Base-by-base conservation (phyloP, 2,329 filamentous ascomycete genomes). In the Penicillium nordicum region DNA sequence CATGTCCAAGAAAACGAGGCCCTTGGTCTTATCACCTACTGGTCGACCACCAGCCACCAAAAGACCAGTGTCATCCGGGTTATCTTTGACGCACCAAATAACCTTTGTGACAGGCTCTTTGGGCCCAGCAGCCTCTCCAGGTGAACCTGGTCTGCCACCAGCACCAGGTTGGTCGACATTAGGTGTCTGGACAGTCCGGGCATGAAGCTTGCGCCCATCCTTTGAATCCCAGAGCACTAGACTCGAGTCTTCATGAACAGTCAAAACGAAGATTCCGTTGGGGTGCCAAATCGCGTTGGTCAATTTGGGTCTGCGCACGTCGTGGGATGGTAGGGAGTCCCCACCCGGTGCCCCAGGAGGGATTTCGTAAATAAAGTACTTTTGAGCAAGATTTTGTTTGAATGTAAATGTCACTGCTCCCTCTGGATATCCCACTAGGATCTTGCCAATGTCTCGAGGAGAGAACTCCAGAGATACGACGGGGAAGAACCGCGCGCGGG, bases 181-280 rank as follows among this genome's bases (percentile, higher is more conserved):
- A 4, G 83, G 84, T 55, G 90, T 85, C 53, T 87, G 84, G 32
- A 97, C 74, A 0, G 90, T 96, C 65, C 94, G 82, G 4, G 93
- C 92, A 79, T 91, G 86, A 7, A 99, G 77, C 37, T 96, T 78
- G 55, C 89, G 86, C 8, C 90, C 91, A 69, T 97, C 93, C 67
- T 92, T 95, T 0, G 88, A 80, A 72, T 99, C 94, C 92, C 93
- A 99, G 64, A 97, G 88, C 0, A 96, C 93, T 45, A 99, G 78
- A 65, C 90, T 96, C 34, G 89, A 88, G 70, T 99, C 94, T 54
- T 96, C 92, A 69, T 97, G 89, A 1, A 87, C 89, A 0, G 91
- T 96, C 63, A 94, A 71, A 37, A 97, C 78, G 67, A 96, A 96
- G 0, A 90, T 95, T 0, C 92, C 94, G 1, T 90, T 96, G 0